Evolutionary conservation across 768 basidiomycete species (phyloP).

Genomic region (Amanita rimosa): DNA sequence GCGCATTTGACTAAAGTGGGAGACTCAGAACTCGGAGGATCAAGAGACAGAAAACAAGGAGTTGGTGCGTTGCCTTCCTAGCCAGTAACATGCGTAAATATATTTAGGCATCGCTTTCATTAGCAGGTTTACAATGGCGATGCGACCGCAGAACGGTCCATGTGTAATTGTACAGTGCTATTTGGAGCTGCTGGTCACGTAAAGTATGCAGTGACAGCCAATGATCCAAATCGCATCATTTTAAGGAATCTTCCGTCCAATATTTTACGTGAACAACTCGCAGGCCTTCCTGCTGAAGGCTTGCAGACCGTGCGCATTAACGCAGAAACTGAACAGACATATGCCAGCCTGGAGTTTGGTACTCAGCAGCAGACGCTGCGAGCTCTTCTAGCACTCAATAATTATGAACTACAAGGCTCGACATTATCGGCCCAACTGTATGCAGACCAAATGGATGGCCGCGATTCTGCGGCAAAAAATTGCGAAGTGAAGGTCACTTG

Average conservation of each 20-base stretch:
- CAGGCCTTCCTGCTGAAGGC: slow-evolving; percentile 20
- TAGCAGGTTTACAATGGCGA: not conserved
- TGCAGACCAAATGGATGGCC: slow-evolving; percentile 5
- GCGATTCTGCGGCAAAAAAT: slow-evolving; percentile 6
- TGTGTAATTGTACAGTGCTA: slow-evolving; percentile 20
- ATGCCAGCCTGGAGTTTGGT: not conserved
- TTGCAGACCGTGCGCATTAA: slow-evolving; percentile 13
- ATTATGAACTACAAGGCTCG: not conserved
- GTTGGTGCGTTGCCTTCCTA: not conserved
- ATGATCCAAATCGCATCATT: slow-evolving; percentile 26
- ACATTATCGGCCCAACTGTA: slow-evolving; percentile 7
- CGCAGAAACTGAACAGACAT: slow-evolving; percentile 9
- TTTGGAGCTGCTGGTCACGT: slow-evolving; percentile 23
- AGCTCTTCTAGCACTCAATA: not conserved
- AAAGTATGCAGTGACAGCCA: slow-evolving; percentile 20
- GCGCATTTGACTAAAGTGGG: not conserved
- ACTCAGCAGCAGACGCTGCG: not conserved
- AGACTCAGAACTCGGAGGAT: not conserved
- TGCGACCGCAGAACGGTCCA: slow-evolving; percentile 11
- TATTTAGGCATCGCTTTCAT: not conserved
- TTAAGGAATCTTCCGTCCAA: slow-evolving; percentile 29
- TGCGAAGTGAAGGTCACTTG: slow-evolving; percentile 30
- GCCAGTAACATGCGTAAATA: too few relatives aligned
- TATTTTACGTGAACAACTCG: slow-evolving; percentile 17
- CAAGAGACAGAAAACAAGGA: not conserved